These are phyloP conservation scores for Acacia crassicarpa DNA, from an alignment of 306 rosid species.

Conservation along the genomic window DNA sequence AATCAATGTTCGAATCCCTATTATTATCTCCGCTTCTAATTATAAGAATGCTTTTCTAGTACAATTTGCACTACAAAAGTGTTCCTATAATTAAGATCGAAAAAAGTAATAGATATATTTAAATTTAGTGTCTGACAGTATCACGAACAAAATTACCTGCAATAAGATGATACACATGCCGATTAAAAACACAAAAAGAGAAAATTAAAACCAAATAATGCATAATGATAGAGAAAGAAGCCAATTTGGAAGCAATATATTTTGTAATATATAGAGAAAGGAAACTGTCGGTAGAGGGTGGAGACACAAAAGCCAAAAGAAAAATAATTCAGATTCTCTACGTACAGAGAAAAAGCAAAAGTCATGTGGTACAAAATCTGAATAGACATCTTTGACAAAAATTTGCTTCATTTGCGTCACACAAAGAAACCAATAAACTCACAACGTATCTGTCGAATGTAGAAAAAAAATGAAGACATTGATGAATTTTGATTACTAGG, in stretches of 20 bases:
- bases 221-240: neutral
- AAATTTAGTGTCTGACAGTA: too few relatives aligned
- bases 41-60: too few relatives aligned
- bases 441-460: neutral
- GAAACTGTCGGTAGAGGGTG: neutral
- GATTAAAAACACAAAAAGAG: neutral
- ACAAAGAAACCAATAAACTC: neutral
- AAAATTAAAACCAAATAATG: neutral
- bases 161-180: too few relatives aligned
- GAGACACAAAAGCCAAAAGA: neutral
- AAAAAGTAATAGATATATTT: too few relatives aligned
- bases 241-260: neutral
- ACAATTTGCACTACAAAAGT: too few relatives aligned
- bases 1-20: too few relatives aligned
- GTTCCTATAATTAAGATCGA: too few relatives aligned
- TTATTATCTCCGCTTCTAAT: too few relatives aligned
- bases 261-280: neutral
- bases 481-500: neutral
- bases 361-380: constrained; percentile 32
- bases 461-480: neutral
- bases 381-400: neutral
- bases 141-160: rapidly evolving
- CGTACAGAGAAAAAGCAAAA: neutral
- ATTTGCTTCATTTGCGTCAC: neutral
- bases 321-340: neutral